phyloP scores from a whole-genome alignment of 192 early-diverging fungal species.

The Gamsiella multidivaricata region DNA sequence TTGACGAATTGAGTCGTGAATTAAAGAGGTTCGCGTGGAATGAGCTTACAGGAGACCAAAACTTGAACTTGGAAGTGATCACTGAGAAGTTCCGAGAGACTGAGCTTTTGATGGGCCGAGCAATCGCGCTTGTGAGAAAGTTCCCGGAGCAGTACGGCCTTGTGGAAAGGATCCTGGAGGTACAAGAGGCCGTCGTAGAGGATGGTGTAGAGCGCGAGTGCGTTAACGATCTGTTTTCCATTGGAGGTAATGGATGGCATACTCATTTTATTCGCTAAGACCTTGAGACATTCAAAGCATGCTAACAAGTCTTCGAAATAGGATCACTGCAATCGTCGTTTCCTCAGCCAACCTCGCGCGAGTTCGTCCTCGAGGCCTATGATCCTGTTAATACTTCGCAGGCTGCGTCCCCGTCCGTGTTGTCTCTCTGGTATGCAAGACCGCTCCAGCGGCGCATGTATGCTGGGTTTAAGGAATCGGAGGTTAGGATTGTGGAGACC shows the following conservation, averaged over 20 bases:
- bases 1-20: conserved; percentile 47
- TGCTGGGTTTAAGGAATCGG: conserved; percentile 48
- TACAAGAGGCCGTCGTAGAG: conserved; percentile 50
- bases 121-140: conserved; percentile 68
- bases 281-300: too few species aligned
- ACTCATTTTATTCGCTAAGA: background rate
- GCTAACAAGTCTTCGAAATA: conserved; percentile 1
- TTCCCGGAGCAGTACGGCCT: conserved; percentile 70
- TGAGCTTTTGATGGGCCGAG: conserved; percentile 62
- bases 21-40: conserved; percentile 60
- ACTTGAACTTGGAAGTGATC: conserved; percentile 42
- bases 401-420: background rate
- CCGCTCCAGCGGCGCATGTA: conserved; percentile 44
- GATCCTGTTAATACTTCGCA: background rate
- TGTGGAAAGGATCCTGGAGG: conserved; percentile 63
- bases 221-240: conserved; percentile 68
- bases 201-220: conserved; percentile 66
- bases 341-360: conserved; percentile 62
- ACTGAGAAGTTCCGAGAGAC: conserved; percentile 52
- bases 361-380: conserved; percentile 62
- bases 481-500: conserved; percentile 35
- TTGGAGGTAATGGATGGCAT: conserved; percentile 51
- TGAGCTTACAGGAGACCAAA: conserved; percentile 48
- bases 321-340: conserved; percentile 58
- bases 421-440: conserved; percentile 10